Evolutionary conservation across 176 grass and related monocot species (phyloP), one percentile per base, ranked within the genome.

Genomic region (Puya raimondii): DNA sequence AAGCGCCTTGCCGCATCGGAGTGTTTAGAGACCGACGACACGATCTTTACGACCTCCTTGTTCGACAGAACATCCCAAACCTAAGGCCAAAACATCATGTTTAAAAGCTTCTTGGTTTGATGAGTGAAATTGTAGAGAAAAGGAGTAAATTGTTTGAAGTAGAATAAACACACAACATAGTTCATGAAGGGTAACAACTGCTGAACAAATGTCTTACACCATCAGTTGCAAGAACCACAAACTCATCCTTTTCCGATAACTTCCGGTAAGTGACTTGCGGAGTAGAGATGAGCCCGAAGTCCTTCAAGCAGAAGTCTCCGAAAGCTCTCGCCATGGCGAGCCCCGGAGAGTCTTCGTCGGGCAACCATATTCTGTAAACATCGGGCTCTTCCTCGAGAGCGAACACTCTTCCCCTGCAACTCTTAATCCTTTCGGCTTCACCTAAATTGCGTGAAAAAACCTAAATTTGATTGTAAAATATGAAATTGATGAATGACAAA

Each of bases 321-420:
- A 96, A 91, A 12, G 91, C 88, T 72, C 91, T 88, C 18, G 91
- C 88, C 91, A 96, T 96, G 72, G 91, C 91, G 1, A 96, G 88
- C n/a, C 91, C 91, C 0, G 91, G 91, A 1, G 88, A 84, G 10
- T 88, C 91, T 14, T 96, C 80, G 11, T 91, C 78, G 0, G 88
- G 88, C 27, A 96, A 69, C 91, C 91, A 96, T 71, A 96, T 16
- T 67, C 91, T 87, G n/a, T 80, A 80, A 47, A 96, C 80, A 2
- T 88, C 85, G 0, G 91, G 88, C 10, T 91, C 91, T 23, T 96
- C 91, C 5, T 88, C 69, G 56, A 96, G 77, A 2, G 88, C 85
- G 13, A 96, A 96, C 26, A 91, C 80, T 59, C 91, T 85, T 23
- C 91, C 91, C 51, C 83, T 91, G 33, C 83, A 91, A 14, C 56